These are phyloP conservation scores for Umbelopsis sp. DNA, from an alignment of 192 early-diverging fungal genomes.

Conservation along the genomic window DNA sequence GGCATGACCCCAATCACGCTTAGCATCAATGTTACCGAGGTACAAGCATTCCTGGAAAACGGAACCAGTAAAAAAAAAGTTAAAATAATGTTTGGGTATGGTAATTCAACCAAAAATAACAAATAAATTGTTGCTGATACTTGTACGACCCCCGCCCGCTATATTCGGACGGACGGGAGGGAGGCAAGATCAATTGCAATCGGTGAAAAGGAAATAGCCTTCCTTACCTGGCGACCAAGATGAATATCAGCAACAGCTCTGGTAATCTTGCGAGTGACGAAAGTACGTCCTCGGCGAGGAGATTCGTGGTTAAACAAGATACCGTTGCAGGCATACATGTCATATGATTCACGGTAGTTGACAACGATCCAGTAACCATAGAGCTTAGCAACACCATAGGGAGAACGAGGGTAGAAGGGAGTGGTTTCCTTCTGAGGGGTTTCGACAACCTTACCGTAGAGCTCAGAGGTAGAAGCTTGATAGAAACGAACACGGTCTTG, in stretches of 20 bases:
- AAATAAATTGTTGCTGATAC: not conserved
- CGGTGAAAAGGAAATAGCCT: not conserved
- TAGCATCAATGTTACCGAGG: constrained; percentile 77
- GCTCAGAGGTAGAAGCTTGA: constrained; percentile 73
- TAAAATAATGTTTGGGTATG: not conserved
- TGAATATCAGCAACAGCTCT: constrained; percentile 75
- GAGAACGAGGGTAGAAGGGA: constrained; percentile 80
- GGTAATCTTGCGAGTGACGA: constrained; percentile 80
- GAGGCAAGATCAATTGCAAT: not conserved
- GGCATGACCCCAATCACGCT: constrained; percentile 84
- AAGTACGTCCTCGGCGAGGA: constrained; percentile 73
- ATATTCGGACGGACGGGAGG: not conserved
- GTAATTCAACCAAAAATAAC: not conserved
- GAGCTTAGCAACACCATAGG: constrained; percentile 82
- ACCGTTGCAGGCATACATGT: constrained; percentile 80
- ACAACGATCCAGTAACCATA: constrained; percentile 82
- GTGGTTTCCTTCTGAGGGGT: constrained; percentile 81
- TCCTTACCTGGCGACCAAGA: constrained; percentile 52
- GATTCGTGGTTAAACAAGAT: constrained; percentile 81
- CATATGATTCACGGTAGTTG: constrained; percentile 80
- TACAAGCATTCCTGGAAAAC: constrained; percentile 55
- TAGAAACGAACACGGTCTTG: constrained; percentile 61
- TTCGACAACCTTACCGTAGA: constrained; percentile 78
- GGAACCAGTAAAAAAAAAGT: not conserved
- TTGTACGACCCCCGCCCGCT: not conserved